A percentile compares a stretch with the other conserved stretches of the same genome.
These are phyloP conservation scores for Candida schatavii DNA, from an alignment of 805 yeast genomes.

Conservation along the genomic window DNA sequence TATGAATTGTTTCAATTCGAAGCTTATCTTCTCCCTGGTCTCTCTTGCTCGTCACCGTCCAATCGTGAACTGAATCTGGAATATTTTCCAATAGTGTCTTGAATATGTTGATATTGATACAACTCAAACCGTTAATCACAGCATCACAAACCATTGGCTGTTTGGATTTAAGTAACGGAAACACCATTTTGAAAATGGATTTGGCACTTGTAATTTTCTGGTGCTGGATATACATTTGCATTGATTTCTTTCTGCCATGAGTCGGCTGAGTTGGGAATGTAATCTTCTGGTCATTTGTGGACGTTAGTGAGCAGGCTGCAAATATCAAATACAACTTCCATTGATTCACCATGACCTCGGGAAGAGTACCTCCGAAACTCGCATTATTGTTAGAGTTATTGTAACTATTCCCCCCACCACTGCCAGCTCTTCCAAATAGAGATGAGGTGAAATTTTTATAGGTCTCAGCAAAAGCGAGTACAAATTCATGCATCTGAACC, in stretches of 20 bases:
- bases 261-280: constrained; percentile 48
- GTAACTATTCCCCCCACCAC: too few species aligned
- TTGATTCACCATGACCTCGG: constrained; percentile 74
- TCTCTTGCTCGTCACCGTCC: constrained; percentile 37
- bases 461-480: constrained; percentile 54
- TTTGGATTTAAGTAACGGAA: constrained; percentile 73
- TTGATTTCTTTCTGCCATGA: constrained; percentile 73
- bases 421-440: constrained; percentile 26
- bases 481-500: constrained; percentile 77
- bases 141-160: constrained; percentile 77
- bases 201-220: constrained; percentile 91
- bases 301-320: constrained; percentile 87
- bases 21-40: constrained; percentile 41
- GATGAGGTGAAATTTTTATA: constrained; percentile 35
- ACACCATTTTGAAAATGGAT: constrained; percentile 81
- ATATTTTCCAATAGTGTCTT: constrained; percentile 75
- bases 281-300: constrained; percentile 81
- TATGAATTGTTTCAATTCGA: constrained; percentile 75
- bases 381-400: background rate
- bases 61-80: constrained; percentile 53
- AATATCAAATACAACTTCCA: constrained; percentile 88
- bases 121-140: constrained; percentile 82
- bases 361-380: constrained; percentile 35
- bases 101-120: constrained; percentile 87
- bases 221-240: constrained; percentile 80